These are phyloP conservation scores for Saturnispora besseyi DNA, from an alignment of 805 yeast genomes.

Conservation along the genomic window DNA sequence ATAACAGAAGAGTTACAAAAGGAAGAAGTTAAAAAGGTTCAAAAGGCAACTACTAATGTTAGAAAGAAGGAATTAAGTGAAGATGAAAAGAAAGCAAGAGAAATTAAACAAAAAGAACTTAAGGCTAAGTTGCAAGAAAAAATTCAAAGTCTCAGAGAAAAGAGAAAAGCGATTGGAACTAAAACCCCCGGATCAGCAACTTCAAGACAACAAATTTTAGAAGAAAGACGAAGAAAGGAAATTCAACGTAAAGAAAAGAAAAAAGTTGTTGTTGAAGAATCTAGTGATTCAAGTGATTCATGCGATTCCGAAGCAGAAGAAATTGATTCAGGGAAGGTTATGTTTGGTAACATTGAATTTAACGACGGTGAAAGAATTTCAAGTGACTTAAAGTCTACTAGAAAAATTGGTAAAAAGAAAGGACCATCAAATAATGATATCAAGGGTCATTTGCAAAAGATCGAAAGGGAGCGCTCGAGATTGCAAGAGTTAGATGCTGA, in stretches of 20 bases:
- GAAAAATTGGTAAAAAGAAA: slow-evolving; percentile 55
- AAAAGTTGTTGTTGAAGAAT: slow-evolving; percentile 22
- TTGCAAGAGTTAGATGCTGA: slow-evolving; percentile 50
- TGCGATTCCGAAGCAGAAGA: slow-evolving; percentile 29
- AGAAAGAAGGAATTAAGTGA: slow-evolving; percentile 28
- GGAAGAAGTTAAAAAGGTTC: slow-evolving; percentile 9
- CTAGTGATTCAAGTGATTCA: slow-evolving; percentile 33
- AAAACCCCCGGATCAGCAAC: slow-evolving; percentile 72
- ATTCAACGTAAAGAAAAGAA: slow-evolving; percentile 29
- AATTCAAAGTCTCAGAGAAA: slow-evolving; percentile 60
- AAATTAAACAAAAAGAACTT: slow-evolving; percentile 53
- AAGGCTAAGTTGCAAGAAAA: slow-evolving; percentile 72
- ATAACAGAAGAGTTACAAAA: slow-evolving; percentile 25
- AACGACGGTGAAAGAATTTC: slow-evolving; percentile 74
- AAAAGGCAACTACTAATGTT: slow-evolving; percentile 6
- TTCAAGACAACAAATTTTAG: slow-evolving; percentile 72
- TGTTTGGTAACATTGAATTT: slow-evolving; percentile 77
- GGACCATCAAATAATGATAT: slow-evolving; percentile 84
- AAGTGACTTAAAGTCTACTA: slow-evolving; percentile 52
- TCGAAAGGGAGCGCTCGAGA: slow-evolving; percentile 67
- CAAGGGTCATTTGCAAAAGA: slow-evolving; percentile 66
- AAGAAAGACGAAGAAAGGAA: slow-evolving; percentile 46
- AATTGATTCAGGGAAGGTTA: slow-evolving; percentile 32
- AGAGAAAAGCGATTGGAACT: slow-evolving; percentile 88
- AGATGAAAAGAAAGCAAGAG: slow-evolving; percentile 42